Percentiles rank a stretch among this genome's conserved stretches.
Evolutionary conservation across 1,284 basidiomycete genomes (phyloP).

Genomic region (Meripilus lineatus): DNA sequence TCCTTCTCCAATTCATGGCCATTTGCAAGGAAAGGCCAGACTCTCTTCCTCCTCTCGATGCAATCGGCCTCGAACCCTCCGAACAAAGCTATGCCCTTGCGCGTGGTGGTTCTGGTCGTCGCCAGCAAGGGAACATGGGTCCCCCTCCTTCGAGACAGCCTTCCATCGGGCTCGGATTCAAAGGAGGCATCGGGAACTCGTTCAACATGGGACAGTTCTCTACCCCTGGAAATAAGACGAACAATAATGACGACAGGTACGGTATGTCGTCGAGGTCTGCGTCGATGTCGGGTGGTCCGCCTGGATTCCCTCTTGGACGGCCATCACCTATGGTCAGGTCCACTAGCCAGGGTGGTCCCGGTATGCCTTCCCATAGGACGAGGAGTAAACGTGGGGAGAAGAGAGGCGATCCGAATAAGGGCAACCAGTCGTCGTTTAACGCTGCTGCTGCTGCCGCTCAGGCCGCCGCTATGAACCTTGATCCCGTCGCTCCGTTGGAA

Average conservation of each 20-base stretch:
- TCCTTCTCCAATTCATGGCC: slow-evolving; percentile 96
- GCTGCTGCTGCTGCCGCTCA: slow-evolving; percentile 17
- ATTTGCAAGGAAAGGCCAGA: slow-evolving; percentile 95
- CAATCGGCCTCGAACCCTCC: slow-evolving; percentile 84
- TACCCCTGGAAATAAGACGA: slow-evolving; percentile 48
- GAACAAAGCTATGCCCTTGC: slow-evolving; percentile 50
- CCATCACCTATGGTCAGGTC: slow-evolving; percentile 67
- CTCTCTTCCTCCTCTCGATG: slow-evolving; percentile 83
- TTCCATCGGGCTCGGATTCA: slow-evolving; percentile 50
- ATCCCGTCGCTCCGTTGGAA: slow-evolving; percentile 75
- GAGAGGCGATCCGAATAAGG: slow-evolving; percentile 39
- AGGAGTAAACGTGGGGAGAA: slow-evolving; percentile 71
- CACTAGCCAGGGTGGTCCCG: slow-evolving; percentile 67
- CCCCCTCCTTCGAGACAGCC: slow-evolving; percentile 38
- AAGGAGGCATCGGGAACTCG: slow-evolving; percentile 31
- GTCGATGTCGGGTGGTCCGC: slow-evolving; percentile 32
- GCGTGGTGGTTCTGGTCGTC: slow-evolving; percentile 60
- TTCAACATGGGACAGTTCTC: slow-evolving; percentile 79
- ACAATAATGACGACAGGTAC: slow-evolving; percentile 77
- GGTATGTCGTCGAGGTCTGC: slow-evolving; percentile 38
- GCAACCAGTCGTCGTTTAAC: slow-evolving; percentile 21
- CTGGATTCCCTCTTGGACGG: slow-evolving; percentile 42
- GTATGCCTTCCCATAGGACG: slow-evolving; percentile 53
- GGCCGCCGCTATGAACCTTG: slow-evolving; percentile 28
- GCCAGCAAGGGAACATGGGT: slow-evolving; percentile 38